Percentiles rank a stretch among this genome's conserved stretches.
These are phyloP conservation scores for Thelonectria olida DNA, from an alignment of 2,329 filamentous ascomycete species.

Conservation along the genomic window DNA sequence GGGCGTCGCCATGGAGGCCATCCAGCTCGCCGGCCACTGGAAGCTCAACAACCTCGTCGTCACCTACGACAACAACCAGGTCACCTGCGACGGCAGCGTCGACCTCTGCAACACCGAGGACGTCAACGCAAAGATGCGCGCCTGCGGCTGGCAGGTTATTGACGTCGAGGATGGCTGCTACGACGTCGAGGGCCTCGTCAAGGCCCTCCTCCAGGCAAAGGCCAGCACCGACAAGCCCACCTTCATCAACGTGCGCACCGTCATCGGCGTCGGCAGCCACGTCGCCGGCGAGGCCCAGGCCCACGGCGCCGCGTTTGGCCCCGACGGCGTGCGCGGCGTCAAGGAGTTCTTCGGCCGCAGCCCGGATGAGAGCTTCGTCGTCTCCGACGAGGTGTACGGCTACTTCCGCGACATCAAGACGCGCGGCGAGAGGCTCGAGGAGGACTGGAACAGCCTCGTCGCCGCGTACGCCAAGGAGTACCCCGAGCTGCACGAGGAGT, in stretches of 20 bases:
- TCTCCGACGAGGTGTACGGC: constrained; percentile 55
- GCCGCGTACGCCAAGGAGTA: constrained; percentile 53
- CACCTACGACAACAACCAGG: constrained; percentile 69
- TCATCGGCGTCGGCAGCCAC: constrained; percentile 63
- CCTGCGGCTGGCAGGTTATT: constrained; percentile 64
- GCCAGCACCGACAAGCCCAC: constrained; percentile 58
- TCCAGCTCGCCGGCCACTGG: constrained; percentile 65
- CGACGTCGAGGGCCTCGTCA: constrained; percentile 54
- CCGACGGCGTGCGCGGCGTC: constrained; percentile 57
- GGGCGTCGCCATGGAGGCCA: constrained; percentile 65
- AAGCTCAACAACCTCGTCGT: constrained; percentile 65
- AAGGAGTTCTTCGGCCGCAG: constrained; percentile 46
- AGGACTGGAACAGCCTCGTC: constrained; percentile 57
- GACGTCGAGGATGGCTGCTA: constrained; percentile 62
- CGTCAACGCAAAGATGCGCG: constrained; percentile 66
- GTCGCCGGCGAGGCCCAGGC: constrained; percentile 61
- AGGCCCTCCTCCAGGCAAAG: constrained; percentile 56
- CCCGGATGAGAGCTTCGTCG: constrained; percentile 47
- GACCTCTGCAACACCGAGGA: constrained; percentile 64
- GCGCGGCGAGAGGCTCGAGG: constrained; percentile 55
- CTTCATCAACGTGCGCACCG: constrained; percentile 66
- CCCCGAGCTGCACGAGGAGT: constrained; percentile 60
- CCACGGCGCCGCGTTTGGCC: constrained; percentile 66
- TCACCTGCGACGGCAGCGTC: constrained; percentile 67
- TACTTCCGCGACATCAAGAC: constrained; percentile 59